These are phyloP conservation scores for Pezicula radicicola DNA, from an alignment of 2,329 filamentous ascomycete genomes.

Conservation along the genomic window DNA sequence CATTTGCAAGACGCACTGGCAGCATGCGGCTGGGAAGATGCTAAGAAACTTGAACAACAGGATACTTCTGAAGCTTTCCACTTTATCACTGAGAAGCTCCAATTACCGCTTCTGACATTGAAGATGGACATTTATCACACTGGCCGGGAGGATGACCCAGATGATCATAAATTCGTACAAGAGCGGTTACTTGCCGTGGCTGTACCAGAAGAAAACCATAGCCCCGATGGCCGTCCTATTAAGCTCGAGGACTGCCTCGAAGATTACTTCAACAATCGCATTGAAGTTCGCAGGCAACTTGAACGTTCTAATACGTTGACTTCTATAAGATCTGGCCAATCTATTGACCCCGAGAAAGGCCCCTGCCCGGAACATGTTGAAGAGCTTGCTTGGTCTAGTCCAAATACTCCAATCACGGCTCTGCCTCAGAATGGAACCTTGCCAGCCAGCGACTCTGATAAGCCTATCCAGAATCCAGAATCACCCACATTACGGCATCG, in stretches of 20 bases:
- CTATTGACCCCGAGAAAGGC: constrained; percentile 15
- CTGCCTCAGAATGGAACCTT: background rate
- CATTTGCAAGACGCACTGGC: constrained; percentile 79
- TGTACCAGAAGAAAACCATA: constrained; percentile 67
- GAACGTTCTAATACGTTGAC: constrained; percentile 56
- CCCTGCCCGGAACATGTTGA: constrained; percentile 18
- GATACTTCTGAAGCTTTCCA: constrained; percentile 95
- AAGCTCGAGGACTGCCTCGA: constrained; percentile 90
- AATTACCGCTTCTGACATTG: constrained; percentile 81
- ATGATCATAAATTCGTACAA: constrained; percentile 93
- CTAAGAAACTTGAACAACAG: constrained; percentile 75
- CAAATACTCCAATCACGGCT: constrained; percentile 17
- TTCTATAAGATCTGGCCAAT: constrained; percentile 15
- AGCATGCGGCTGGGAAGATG: constrained; percentile 86
- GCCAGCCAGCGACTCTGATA: constrained; percentile 1
- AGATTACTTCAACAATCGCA: constrained; percentile 82
- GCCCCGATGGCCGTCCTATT: constrained; percentile 59
- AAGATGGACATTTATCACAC: constrained; percentile 96
- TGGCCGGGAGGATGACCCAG: constrained; percentile 75
- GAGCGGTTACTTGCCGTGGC: constrained; percentile 88
- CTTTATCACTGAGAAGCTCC: constrained; percentile 87
- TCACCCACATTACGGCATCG: constrained; percentile 16
- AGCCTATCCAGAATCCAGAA: constrained; percentile 17
- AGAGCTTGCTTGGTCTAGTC: constrained; percentile 19
- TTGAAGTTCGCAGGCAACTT: constrained; percentile 80